Conservation (phyloP, 805 yeast species). For the Kuraishia piskuri region DNA sequence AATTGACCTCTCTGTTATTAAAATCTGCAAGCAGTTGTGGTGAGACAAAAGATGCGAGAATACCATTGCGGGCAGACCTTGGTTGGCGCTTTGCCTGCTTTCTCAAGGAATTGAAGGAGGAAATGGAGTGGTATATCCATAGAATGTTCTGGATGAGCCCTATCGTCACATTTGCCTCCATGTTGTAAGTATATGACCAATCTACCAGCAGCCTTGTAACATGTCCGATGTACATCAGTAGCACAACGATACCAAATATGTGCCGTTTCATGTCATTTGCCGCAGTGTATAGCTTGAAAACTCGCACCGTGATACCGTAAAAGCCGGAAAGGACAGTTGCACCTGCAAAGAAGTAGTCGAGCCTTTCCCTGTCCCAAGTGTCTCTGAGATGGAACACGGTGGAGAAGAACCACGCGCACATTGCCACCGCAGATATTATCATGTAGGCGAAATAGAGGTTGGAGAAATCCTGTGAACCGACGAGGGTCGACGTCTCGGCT, state of each 20-base stretch:
- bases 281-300: constrained; percentile 45
- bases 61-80: neutral
- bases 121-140: constrained; percentile 32
- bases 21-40: constrained; percentile 13
- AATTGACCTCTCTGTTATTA: constrained; percentile 19
- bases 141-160: constrained; percentile 68
- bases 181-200: constrained; percentile 91
- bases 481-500: constrained; percentile 8
- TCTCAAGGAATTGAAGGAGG: constrained; percentile 17
- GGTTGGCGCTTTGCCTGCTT: constrained; percentile 1
- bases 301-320: constrained; percentile 56
- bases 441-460: constrained; percentile 28
- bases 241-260: constrained; percentile 31
- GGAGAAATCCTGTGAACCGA: constrained; percentile 14
- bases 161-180: constrained; percentile 77
- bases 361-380: constrained; percentile 63
- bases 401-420: constrained; percentile 84
- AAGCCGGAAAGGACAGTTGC: constrained; percentile 77
- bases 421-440: constrained; percentile 53
- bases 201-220: constrained; percentile 54
- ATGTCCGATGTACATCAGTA: constrained; percentile 52
- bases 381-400: constrained; percentile 87
- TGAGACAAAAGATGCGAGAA: neutral
- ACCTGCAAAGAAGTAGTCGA: constrained; percentile 92
- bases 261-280: constrained; percentile 19